Percentiles rank a stretch among this genome's conserved stretches.
phyloP scores from a whole-genome alignment of 2,329 filamentous ascomycete species.

The Grosmannia serpens region DNA sequence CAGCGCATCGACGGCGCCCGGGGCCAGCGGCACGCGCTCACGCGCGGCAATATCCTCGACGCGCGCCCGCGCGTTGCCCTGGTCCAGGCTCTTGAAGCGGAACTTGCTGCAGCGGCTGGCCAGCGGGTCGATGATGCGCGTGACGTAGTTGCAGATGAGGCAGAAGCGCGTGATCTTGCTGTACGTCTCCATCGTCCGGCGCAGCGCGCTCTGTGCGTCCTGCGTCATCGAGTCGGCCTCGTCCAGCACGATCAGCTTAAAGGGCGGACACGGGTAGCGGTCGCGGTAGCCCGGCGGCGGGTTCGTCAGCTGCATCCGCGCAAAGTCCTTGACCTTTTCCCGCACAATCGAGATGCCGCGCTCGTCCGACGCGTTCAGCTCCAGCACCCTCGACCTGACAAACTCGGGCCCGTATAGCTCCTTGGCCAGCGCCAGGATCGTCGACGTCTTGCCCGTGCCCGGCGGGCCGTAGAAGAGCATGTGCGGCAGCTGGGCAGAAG shows the following conservation, averaged over 20 bases:
- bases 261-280: conserved; percentile 85
- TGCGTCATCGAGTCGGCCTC: conserved; percentile 99
- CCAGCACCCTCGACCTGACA: conserved; percentile 87
- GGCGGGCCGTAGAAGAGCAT: conserved; percentile 99
- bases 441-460: conserved; percentile 95
- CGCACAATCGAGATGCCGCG: conserved; percentile 94
- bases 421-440: conserved; percentile 91
- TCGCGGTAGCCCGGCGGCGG: conserved; percentile 56
- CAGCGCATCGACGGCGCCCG: conserved; percentile 71
- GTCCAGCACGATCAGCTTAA: conserved; percentile 98
- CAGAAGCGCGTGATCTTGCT: conserved; percentile 94
- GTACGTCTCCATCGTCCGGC: conserved; percentile 97
- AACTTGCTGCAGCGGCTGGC: conserved; percentile 94
- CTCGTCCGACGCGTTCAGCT: conserved; percentile 98
- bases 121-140: conserved; percentile 91
- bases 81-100: conserved; percentile 90
- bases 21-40: conserved; percentile 65
- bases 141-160: conserved; percentile 97
- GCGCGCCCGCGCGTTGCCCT: conserved; percentile 67
- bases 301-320: conserved; percentile 84
- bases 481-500: conserved; percentile 60
- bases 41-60: conserved; percentile 71
- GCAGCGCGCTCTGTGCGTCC: conserved; percentile 85
- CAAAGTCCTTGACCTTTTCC: conserved; percentile 97
- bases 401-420: conserved; percentile 95